A percentile compares a stretch with the other conserved stretches of the same genome.
Evolutionary conservation across 176 grass and related monocot genomes (phyloP).

Genomic region (Carex myosuroides): DNA sequence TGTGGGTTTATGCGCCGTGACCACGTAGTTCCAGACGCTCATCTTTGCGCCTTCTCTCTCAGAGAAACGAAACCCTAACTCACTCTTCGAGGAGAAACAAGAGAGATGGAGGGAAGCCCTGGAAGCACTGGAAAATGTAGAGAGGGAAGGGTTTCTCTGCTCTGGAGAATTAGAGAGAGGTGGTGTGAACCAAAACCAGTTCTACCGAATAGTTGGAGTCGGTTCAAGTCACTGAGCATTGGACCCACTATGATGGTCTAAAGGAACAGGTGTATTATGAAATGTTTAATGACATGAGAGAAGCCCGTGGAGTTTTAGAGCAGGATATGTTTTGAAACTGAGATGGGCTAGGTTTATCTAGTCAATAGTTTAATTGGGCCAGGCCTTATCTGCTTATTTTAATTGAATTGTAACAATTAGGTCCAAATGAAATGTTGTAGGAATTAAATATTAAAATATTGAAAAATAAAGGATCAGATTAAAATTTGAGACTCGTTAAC

Average conservation of each 20-base stretch:
- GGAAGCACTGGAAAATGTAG: not conserved
- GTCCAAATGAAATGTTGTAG: not conserved
- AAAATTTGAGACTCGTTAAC: no score
- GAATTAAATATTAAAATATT: no score
- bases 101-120: not conserved
- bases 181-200: not conserved
- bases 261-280: not conserved
- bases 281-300: not conserved
- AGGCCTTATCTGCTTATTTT: not conserved
- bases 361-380: not conserved
- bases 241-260: not conserved
- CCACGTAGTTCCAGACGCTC: constrained; percentile 99
- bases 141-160: constrained; percentile 5
- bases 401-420: not conserved
- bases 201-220: not conserved
- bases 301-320: no score
- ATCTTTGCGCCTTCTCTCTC: constrained; percentile 27
- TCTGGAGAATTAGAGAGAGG: not conserved
- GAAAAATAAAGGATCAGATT: not conserved
- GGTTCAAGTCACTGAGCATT: not conserved
- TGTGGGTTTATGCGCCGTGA: constrained; percentile 96
- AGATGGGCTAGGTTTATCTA: not conserved
- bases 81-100: not conserved
- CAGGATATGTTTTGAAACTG: not conserved
- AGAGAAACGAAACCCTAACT: constrained; percentile 6